Conservation (phyloP, 148 eudicot species). For the Rhododendron vialii region DNA sequence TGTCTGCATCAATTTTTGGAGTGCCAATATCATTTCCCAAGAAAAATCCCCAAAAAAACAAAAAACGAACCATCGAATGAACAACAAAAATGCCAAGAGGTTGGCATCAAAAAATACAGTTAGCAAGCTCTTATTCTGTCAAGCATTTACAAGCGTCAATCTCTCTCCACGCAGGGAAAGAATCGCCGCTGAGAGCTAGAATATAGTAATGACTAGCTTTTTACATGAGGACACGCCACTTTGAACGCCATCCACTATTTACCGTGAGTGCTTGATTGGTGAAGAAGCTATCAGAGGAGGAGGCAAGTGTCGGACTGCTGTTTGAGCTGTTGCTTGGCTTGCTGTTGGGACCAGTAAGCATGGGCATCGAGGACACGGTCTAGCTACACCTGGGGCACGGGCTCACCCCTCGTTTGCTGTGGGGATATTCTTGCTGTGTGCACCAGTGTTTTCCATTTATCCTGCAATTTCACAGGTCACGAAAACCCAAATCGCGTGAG, state of each 20-base stretch:
- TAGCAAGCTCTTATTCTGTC: constrained; percentile 24
- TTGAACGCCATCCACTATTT: too few species aligned
- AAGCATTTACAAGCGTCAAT: constrained; percentile 20
- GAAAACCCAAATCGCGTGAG: not conserved
- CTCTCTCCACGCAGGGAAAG: constrained; percentile 8
- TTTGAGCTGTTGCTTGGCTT: constrained; percentile 65
- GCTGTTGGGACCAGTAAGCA: constrained; percentile 80
- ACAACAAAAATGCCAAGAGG: constrained; percentile 14
- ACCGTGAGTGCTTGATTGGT: too few species aligned
- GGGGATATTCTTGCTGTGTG: constrained; percentile 93
- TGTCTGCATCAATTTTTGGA: too few species aligned
- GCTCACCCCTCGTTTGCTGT: constrained; percentile 95
- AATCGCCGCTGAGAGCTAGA: constrained; percentile 8
- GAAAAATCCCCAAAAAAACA: not conserved
- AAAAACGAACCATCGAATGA: not conserved
- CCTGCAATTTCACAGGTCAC: constrained; percentile 37
- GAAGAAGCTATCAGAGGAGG: constrained; percentile 30
- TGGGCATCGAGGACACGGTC: constrained; percentile 85
- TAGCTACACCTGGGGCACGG: constrained; percentile 82
- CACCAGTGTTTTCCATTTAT: constrained; percentile 96
- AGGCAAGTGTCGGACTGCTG: constrained; percentile 58
- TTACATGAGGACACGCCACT: not conserved
- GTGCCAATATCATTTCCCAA: too few species aligned
- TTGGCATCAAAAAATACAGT: constrained; percentile 2
- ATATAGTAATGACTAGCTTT: not conserved